A percentile compares a stretch with the other conserved stretches of the same genome.
Evolutionary conservation across 176 grass and related monocot genomes (phyloP).

Genomic region (Poa annua): DNA sequence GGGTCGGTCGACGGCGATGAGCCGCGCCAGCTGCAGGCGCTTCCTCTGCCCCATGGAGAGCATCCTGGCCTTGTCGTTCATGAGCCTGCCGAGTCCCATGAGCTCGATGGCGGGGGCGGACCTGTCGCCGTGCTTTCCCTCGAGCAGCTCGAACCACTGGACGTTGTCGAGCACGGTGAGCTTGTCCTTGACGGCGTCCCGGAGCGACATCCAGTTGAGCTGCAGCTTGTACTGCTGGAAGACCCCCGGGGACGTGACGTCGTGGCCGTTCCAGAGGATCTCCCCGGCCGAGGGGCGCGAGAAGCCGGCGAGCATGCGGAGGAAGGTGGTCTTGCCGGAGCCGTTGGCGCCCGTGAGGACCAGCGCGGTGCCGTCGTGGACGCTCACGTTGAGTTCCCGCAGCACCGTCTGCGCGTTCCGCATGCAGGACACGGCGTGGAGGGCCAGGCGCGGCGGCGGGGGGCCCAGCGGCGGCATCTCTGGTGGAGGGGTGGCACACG

Average conservation of each 20-base stretch:
- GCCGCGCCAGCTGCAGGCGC: constrained; percentile 72
- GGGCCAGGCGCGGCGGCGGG: constrained; percentile 68
- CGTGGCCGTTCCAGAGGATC: constrained; percentile 89
- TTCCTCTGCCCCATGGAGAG: constrained; percentile 98
- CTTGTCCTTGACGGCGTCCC: constrained; percentile 85
- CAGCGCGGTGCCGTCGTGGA: constrained; percentile 85
- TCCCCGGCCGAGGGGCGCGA: constrained; percentile 83
- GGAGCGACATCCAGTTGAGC: constrained; percentile 91
- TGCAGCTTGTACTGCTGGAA: constrained; percentile 98
- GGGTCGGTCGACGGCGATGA: constrained; percentile 81
- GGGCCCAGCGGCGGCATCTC: constrained; percentile 63
- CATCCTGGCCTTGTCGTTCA: constrained; percentile 93
- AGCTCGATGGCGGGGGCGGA: constrained; percentile 68
- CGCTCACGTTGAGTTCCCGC: constrained; percentile 77
- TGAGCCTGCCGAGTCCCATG: constrained; percentile 89
- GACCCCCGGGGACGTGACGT: constrained; percentile 70
- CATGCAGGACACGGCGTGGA: constrained; percentile 91
- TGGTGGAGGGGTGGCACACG: background rate
- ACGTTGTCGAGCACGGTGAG: constrained; percentile 92
- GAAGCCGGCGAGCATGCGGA: constrained; percentile 91
- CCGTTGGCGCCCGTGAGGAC: constrained; percentile 90
- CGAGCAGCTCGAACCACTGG: constrained; percentile 97
- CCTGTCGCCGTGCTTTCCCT: constrained; percentile 67
- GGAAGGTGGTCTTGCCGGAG: constrained; percentile 89
- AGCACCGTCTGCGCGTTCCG: constrained; percentile 88